Evolutionary conservation across 345 rosid species (phyloP), one percentile per base, ranked within the genome.

Genomic region (Gossypium australe): DNA sequence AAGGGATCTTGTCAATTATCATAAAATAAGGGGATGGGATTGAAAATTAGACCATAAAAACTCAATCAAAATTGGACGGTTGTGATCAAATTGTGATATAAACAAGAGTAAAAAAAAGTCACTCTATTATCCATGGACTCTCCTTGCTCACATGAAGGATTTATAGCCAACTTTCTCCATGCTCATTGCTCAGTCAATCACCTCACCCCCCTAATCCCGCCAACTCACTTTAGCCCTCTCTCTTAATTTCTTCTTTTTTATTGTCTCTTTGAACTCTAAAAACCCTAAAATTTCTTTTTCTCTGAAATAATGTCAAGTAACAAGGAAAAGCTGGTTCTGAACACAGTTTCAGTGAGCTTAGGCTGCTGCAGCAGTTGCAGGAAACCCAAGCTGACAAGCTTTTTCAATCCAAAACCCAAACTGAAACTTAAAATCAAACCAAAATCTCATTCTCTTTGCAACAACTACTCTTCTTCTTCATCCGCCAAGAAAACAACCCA

Each of bases 341-440:
- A 83, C 81, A 68, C 87, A 1, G 91, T 85, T 64, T 78, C 94
- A 22, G 90, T 94, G 17, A 85, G 82, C 88, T 59, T 89, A 24
- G 92, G 93, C 59, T 94, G 98, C 74, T 60, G 90, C 75, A 86
- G 89, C 75, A 86, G 89, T 78, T 94, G 94, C 87, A 84, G 79
- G 82, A 84, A 78, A 77, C 85, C 89, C 34, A 90, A 62, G 41
- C 86, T 92, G 25, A 79, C 85, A 52, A 75, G 75, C 18, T 55
- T 94, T 62, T 85, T 89, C 83, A 82, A 78, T 77, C 89, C 84
- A 11, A 84, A 69, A 67, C 76, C 84, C 0, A 88, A 78, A 22
- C 44, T 10, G 56, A 78, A 81, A 2, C n/a, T 4, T 7, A 60
- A 60, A 60, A 11, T 1, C 2, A 59, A 59, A 63, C 73, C 82